These are phyloP conservation scores for Thelephora aurantiotincta DNA, from an alignment of 768 basidiomycete genomes.

Conservation along the genomic window DNA sequence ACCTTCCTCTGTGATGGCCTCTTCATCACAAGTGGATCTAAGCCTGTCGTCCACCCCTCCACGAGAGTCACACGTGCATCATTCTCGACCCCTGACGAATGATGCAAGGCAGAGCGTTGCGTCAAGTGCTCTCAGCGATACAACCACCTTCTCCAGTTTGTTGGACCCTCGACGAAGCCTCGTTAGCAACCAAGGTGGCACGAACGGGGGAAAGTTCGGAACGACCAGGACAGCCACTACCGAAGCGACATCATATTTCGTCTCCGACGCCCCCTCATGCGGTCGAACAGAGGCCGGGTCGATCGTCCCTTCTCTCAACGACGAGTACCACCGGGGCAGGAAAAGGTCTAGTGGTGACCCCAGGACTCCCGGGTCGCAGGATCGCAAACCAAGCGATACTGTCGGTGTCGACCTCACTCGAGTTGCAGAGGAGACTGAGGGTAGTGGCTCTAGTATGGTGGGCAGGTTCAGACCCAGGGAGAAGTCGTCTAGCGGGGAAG, in stretches of 20 bases:
- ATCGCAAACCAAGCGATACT: constrained; percentile 52
- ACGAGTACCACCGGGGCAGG: constrained; percentile 21
- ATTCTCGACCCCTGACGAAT: constrained; percentile 13
- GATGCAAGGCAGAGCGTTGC: constrained; percentile 43
- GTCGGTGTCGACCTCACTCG: constrained; percentile 46
- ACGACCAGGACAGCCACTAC: constrained; percentile 77
- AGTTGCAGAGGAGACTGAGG: constrained; percentile 55
- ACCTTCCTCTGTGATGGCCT: constrained; percentile 6
- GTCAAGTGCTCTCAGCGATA: constrained; percentile 46
- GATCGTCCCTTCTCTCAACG: constrained; percentile 35
- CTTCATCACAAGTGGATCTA: too few relatives aligned
- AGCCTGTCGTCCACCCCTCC: too few relatives aligned
- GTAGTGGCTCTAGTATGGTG: constrained; percentile 32
- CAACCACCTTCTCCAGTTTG: constrained; percentile 43
- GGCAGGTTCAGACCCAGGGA: constrained; percentile 16
- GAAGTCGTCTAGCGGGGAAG: constrained; percentile 5
- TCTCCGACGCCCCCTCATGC: constrained; percentile 47
- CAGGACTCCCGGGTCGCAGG: constrained; percentile 18
- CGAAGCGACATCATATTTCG: constrained; percentile 50
- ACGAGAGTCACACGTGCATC: too few relatives aligned
- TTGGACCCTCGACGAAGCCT: constrained; percentile 34
- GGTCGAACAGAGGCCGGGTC: constrained; percentile 49
- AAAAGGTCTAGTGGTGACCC: constrained; percentile 8
- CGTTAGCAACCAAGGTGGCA: constrained; percentile 23
- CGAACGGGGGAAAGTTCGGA: constrained; percentile 33